Evolutionary conservation across 1,284 basidiomycete genomes (phyloP), one percentile per base, ranked within the genome.

Genomic region (Rhodotorula sp.): DNA sequence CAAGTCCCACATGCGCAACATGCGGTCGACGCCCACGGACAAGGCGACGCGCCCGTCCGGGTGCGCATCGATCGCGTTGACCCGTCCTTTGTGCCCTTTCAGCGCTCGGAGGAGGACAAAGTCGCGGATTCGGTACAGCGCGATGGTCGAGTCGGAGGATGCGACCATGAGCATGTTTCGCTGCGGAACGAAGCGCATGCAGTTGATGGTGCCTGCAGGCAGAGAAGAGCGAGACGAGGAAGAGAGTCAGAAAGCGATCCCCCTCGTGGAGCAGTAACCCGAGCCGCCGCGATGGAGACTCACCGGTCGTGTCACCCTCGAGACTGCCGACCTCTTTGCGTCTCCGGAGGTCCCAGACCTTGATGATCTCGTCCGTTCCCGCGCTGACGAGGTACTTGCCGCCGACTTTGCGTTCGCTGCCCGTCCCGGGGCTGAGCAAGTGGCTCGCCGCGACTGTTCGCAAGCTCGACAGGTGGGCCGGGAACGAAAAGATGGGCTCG

Each of bases 321-420:
- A 99, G 83, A 48, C 90, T 91, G 46, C 95, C 95, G 56, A 99
- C 87, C 81, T 98, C 95, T 80, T 95, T 95, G 78, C 88, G 83
- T 79, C 93, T 85, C 65, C 89, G 85, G 72, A 98, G 80, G 83
- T 98, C 94, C 95, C 95, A 98, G n/a, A 98, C 89, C 80, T 97
- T 97, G 79, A 98, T 84, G 66, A 94, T 91, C 82, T 98, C 95
- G 80, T 99, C 95, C 45, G 91, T 87, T 73, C 91, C 93, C 1
- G 94, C 95, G 0, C 91, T 95, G 6, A 93, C 95, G 22, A 98
- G 85, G 92, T 93, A 98, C 82, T 96, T 97, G 2, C 92, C 93
- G 46, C 91, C 91, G 8, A 85, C 82, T 3, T 74, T 74, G 33
- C 77, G 67, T 54, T 75, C 72, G 45, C 66, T 71, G 18, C 93